These are phyloP conservation scores for Macroventuria anomochaeta DNA, from an alignment of 2,329 filamentous ascomycete species.

Conservation along the genomic window DNA sequence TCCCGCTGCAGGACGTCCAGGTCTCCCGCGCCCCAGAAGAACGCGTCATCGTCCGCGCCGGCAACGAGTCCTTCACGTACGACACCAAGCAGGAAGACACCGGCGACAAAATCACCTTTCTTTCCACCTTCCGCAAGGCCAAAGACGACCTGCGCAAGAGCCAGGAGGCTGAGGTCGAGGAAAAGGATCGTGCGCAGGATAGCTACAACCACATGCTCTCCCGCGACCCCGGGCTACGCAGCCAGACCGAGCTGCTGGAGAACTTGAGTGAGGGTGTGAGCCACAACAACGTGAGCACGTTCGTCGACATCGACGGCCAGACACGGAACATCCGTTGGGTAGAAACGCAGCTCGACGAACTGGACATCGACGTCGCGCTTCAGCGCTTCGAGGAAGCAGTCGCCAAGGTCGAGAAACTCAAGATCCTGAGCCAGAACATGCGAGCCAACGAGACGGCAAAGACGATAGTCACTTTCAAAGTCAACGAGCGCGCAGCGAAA, in stretches of 20 bases:
- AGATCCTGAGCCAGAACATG: conserved; percentile 76
- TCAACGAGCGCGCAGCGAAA: conserved; percentile 81
- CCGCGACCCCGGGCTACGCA: conserved; percentile 75
- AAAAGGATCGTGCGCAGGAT: conserved; percentile 82
- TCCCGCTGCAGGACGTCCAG: conserved; percentile 90
- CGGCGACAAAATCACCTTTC: conserved; percentile 77
- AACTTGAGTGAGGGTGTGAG: conserved; percentile 70
- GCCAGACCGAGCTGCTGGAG: conserved; percentile 81
- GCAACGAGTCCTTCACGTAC: conserved; percentile 92
- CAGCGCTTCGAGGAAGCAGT: conserved; percentile 89
- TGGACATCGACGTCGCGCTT: conserved; percentile 94
- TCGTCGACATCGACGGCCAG: conserved; percentile 95
- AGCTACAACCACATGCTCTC: conserved; percentile 86
- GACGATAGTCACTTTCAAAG: conserved; percentile 89
- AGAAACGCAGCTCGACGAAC: conserved; percentile 90
- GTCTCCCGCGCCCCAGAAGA: conserved; percentile 76
- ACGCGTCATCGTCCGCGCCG: conserved; percentile 84
- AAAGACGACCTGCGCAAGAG: conserved; percentile 90
- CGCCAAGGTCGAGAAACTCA: conserved; percentile 81
- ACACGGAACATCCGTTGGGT: conserved; percentile 97
- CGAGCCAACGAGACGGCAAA: conserved; percentile 88
- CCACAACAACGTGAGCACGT: conserved; percentile 74
- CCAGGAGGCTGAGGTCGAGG: conserved; percentile 84
- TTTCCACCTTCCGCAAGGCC: conserved; percentile 90
- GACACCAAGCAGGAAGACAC: conserved; percentile 83